Percentiles rank a stretch among this genome's conserved stretches.
phyloP scores from a whole-genome alignment of 2,329 filamentous ascomycete genomes.

The Cercospora sp. region DNA sequence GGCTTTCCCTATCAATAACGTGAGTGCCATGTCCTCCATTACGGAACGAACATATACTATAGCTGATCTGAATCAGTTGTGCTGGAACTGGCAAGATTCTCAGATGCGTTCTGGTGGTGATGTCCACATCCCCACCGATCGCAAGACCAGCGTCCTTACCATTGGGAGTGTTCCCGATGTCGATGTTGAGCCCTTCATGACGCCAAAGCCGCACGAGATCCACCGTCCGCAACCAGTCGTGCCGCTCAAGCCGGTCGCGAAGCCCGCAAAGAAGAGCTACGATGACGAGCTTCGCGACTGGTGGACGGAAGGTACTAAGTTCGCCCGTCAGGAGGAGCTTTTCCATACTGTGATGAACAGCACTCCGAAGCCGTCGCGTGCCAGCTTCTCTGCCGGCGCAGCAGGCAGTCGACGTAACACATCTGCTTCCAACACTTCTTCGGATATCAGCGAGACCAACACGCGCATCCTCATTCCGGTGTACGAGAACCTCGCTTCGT shows the following conservation, averaged over 20 bases:
- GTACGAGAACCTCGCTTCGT: conserved; percentile 47
- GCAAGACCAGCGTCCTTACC: conserved; percentile 18
- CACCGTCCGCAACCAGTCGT: background rate
- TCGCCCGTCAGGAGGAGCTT: conserved; percentile 34
- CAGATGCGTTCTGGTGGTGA: background rate
- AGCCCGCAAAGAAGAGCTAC: conserved; percentile 24
- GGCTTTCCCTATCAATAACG: background rate
- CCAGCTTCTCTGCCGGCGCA: background rate
- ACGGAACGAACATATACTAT: background rate
- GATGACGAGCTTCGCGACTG: conserved; percentile 46
- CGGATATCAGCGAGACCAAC: conserved; percentile 14
- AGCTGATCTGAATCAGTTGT: conserved; percentile 7
- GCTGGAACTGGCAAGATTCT: conserved; percentile 8
- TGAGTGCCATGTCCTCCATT: background rate
- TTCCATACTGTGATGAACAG: conserved; percentile 17
- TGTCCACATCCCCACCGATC: background rate
- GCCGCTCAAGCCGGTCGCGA: background rate
- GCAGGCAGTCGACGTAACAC: conserved; percentile 11
- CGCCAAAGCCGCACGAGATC: background rate
- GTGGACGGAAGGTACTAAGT: conserved; percentile 40
- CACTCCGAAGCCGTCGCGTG: background rate
- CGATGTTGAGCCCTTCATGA: background rate
- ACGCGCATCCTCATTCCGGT: conserved; percentile 45
- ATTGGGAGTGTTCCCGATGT: conserved; percentile 18
- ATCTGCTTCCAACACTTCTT: background rate